Conservation (phyloP, 2,329 filamentous ascomycete genomes). For the Pestalotiopsis sp. region DNA sequence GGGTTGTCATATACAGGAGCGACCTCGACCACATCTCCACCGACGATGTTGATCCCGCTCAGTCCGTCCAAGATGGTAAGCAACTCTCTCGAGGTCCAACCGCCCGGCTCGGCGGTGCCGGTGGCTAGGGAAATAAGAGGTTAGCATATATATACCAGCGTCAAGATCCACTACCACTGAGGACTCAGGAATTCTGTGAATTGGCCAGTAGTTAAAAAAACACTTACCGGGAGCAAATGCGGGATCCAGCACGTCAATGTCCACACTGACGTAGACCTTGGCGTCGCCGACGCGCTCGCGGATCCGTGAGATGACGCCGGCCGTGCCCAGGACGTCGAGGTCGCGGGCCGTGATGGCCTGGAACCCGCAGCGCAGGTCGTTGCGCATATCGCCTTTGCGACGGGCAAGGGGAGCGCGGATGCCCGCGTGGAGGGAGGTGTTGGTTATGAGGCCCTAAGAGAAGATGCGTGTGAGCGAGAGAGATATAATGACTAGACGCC, state of each 20-base stretch:
- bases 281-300: conserved; percentile 55
- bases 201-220: too few species aligned
- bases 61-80: conserved; percentile 75
- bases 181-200: too few species aligned
- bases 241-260: conserved; percentile 82
- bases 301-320: conserved; percentile 67
- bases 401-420: conserved; percentile 58
- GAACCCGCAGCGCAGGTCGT: conserved; percentile 63
- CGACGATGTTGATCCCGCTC: conserved; percentile 72
- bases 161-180: not conserved
- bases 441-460: conserved; percentile 51
- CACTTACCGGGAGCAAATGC: conserved; percentile 65
- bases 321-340: conserved; percentile 70
- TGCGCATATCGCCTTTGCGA: conserved; percentile 52
- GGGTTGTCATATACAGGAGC: conserved; percentile 75
- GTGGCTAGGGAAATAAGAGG: conserved; percentile 49
- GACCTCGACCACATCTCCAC: conserved; percentile 81
- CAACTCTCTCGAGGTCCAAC: conserved; percentile 79
- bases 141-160: not conserved
- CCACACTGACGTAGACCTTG: conserved; percentile 72
- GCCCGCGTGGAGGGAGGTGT: conserved; percentile 64
- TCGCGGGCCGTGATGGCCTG: conserved; percentile 62
- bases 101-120: conserved; percentile 78
- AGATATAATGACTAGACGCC: not conserved
- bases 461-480: conserved; percentile 19